A percentile compares a stretch with the other conserved stretches of the same genome.
These are phyloP conservation scores for Leishmania martiniquensis DNA, from an alignment of 208 protist genomes.

Conservation along the genomic window DNA sequence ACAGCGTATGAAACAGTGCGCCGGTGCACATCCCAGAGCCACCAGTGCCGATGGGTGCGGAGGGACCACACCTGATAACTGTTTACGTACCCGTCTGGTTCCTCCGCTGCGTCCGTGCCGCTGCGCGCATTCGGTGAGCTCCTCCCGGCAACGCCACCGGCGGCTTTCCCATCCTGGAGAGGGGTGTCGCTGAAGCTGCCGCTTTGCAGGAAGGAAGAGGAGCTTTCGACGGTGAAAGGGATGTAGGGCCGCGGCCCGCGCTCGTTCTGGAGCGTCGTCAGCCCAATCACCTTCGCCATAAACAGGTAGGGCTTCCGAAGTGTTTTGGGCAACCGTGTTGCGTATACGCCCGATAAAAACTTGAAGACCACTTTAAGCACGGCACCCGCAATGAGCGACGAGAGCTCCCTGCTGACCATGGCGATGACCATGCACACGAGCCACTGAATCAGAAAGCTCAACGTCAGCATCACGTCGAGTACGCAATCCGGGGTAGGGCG, in stretches of 20 bases:
- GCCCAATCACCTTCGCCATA: conserved; percentile 32
- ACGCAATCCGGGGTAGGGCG: conserved; percentile 21
- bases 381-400: conserved; percentile 26
- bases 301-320: conserved; percentile 33
- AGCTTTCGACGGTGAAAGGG: conserved; percentile 39
- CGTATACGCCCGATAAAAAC: conserved; percentile 38
- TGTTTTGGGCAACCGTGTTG: conserved; percentile 17
- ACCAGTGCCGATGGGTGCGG: conserved; percentile 70
- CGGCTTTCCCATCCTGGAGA: not conserved
- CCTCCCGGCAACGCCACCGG: not conserved
- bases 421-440: conserved; percentile 41
- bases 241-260: conserved; percentile 22
- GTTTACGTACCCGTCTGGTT: conserved; percentile 43
- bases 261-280: conserved; percentile 39
- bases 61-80: conserved; percentile 58
- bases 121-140: not conserved
- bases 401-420: conserved; percentile 50
- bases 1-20: conserved; percentile 54
- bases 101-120: conserved; percentile 22
- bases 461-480: conserved; percentile 30
- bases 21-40: conserved; percentile 73
- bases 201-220: conserved; percentile 24
- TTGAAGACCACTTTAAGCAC: conserved; percentile 51
- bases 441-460: conserved; percentile 46
- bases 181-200: not conserved